Base-by-base conservation (phyloP, 2,329 filamentous ascomycete species). In the Xylaria sp. region DNA sequence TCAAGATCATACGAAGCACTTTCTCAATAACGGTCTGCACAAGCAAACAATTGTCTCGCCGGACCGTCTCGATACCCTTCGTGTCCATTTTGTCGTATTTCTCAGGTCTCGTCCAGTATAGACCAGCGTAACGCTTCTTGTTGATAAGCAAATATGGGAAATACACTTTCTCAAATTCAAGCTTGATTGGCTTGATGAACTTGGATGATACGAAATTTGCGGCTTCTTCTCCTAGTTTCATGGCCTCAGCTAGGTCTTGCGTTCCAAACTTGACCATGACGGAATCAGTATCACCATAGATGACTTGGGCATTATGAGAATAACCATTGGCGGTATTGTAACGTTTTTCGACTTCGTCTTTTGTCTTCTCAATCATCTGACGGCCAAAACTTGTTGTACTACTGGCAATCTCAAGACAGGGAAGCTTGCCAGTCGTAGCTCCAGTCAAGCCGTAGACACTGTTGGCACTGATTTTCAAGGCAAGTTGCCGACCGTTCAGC, bases 1-100 rank as follows among this genome's bases (percentile, higher is more conserved):
- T 98, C 75, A 99, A 83, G 76, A 99, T 93, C 91, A 98, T 98
- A 74, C 94, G 89, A 73, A 99, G 83, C 25, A 97, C 95, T 65
- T 96, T 98, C 81, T 99, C 96, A 76, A 99, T 98, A 68, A 98
- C 96, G 2, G 92, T 98, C 81, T 98, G 95, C 18, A 98, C 96
- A 69, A 99, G 84, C 62, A 96, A 86, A 79, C 96, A 99, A 79
- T 99, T 99, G 81, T 99, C 96, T 86, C 96, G 88, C 74, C 96
- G 91, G 56, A 99, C 97, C 3, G 96, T 99, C 82, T 99, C 96
- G 74, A 99, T 98, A 86, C 96, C 96, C 81, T 99, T 99, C 69
- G 94, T 98, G 81, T 99, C 96, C 97, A 99, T 99, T 86, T 98
- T 99, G 87, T 99, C 97, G 80, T 92, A 96, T 81, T 97, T 98